These are phyloP conservation scores for Inga laurina DNA, from an alignment of 306 rosid species.

Conservation along the genomic window DNA sequence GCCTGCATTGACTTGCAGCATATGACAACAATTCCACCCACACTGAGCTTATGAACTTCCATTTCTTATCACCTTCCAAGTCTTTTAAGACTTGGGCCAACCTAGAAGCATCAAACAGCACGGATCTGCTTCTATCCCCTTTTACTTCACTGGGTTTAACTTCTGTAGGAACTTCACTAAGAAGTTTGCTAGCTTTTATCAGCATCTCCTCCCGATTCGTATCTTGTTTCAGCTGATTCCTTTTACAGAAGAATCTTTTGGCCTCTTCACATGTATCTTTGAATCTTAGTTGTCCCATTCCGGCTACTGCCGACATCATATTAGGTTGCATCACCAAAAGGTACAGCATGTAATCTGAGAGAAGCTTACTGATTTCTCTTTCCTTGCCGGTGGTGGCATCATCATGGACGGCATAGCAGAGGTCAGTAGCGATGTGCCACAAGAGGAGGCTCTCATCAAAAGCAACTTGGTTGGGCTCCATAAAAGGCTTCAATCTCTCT, in stretches of 20 bases:
- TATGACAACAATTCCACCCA: slow-evolving; percentile 46
- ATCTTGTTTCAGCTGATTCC: no score
- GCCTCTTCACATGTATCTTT: slow-evolving; percentile 27
- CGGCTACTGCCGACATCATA: background rate
- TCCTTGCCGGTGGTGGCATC: background rate
- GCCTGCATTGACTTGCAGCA: slow-evolving; percentile 40
- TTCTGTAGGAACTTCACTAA: no score
- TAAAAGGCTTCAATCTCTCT: background rate
- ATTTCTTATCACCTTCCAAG: background rate
- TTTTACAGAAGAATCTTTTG: background rate
- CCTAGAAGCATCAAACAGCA: no score
- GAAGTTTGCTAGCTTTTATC: background rate
- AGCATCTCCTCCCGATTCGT: no score
- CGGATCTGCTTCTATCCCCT: no score
- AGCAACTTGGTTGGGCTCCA: background rate
- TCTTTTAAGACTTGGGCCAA: background rate
- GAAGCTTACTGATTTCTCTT: background rate
- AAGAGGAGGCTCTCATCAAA: background rate
- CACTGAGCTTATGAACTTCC: slow-evolving; percentile 22
- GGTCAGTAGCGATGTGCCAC: slow-evolving; percentile 26
- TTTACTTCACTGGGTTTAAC: no score
- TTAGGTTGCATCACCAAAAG: background rate
- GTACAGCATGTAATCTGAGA: slow-evolving; percentile 25
- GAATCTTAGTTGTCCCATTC: background rate
- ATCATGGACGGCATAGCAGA: background rate